Evolutionary conservation across 768 basidiomycete species (phyloP), one percentile per base, ranked within the genome.

Genomic region (Boletus subcaerulescens): DNA sequence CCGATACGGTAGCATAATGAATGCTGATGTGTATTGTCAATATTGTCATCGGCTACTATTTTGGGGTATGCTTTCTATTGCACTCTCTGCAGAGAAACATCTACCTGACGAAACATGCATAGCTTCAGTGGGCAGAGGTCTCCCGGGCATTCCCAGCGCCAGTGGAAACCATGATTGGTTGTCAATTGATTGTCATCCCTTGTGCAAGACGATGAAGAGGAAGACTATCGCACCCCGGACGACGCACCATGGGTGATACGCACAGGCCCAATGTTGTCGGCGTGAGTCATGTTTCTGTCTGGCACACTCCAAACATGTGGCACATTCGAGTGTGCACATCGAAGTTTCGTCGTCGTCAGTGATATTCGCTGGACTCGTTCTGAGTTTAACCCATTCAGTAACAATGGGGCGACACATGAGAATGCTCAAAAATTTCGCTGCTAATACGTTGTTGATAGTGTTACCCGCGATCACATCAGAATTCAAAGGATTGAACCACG

Each of bases 341-440:
- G 7, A 26, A 26, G 26, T 26, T 26, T 6, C 6, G 6, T 26
- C 26, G 5, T 26, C 26, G 26, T 7, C 26, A n/a, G n/a, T n/a
- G n/a, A n/a, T n/a, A 22, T 22, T 22, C 22, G 22, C 22, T 22
- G 22, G 22, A 22, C 3, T 22, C 22, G 22, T 22, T 22, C n/a
- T n/a, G n/a, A n/a, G n/a, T n/a, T n/a, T n/a, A n/a, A n/a, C 4
- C 20, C 3, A 17, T 36, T 4, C 33, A 64, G 63, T 65, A 8
- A 65, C 63, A 17, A 65, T 64, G 63, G 63, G 22, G 63, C 63
- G n/a, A 65, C 63, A 0, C 18, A 63, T 64, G 40, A 8, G 60
- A 15, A 24, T 15, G n/a, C 10, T 18, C 17, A 15, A 2, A n/a
- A 2, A 9, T 9, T 17, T 31, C n/a, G n/a, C 3, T 17, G 39